These are phyloP conservation scores for Podaxis carcinomalis DNA, from an alignment of 768 basidiomycete species.

Conservation along the genomic window DNA sequence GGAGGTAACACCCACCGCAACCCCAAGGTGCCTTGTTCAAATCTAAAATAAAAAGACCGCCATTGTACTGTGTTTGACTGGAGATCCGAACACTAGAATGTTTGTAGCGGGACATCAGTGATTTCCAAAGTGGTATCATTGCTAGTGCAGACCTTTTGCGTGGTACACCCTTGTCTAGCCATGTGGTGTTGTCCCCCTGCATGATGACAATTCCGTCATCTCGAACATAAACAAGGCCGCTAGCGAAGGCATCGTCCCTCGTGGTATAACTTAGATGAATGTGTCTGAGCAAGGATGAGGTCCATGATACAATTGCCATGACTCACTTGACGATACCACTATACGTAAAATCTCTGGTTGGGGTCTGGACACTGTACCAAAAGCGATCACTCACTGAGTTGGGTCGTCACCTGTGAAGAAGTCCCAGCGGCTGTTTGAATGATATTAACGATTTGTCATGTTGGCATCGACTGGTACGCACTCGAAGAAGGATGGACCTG, in stretches of 20 bases:
- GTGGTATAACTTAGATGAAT: constrained; percentile 55
- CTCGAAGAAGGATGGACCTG: constrained; percentile 69
- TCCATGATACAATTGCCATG: neutral
- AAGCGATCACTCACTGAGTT: constrained; percentile 47
- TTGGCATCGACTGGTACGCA: constrained; percentile 29
- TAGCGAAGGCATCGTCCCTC: constrained; percentile 43
- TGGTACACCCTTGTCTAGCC: constrained; percentile 46
- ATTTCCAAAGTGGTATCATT: neutral
- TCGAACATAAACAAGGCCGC: constrained; percentile 52
- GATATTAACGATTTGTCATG: neutral
- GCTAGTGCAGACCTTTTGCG: constrained; percentile 50
- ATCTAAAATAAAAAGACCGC: constrained; percentile 83
- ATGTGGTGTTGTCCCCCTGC: constrained; percentile 69
- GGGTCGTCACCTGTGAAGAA: constrained; percentile 65
- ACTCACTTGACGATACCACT: constrained; percentile 73
- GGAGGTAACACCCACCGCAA: constrained; percentile 53
- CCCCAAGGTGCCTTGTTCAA: constrained; percentile 84
- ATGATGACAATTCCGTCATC: constrained; percentile 62
- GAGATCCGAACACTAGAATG: constrained; percentile 68
- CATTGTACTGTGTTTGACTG: constrained; percentile 57
- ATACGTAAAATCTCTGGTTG: constrained; percentile 14
- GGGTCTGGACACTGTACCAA: constrained; percentile 10
- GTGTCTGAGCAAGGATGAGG: neutral
- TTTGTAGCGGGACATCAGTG: neutral
- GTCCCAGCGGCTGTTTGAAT: constrained; percentile 40